A percentile compares a stretch with the other conserved stretches of the same genome.
These are phyloP conservation scores for Fraxinus nigra DNA, from an alignment of 305 asterid species.

Conservation along the genomic window DNA sequence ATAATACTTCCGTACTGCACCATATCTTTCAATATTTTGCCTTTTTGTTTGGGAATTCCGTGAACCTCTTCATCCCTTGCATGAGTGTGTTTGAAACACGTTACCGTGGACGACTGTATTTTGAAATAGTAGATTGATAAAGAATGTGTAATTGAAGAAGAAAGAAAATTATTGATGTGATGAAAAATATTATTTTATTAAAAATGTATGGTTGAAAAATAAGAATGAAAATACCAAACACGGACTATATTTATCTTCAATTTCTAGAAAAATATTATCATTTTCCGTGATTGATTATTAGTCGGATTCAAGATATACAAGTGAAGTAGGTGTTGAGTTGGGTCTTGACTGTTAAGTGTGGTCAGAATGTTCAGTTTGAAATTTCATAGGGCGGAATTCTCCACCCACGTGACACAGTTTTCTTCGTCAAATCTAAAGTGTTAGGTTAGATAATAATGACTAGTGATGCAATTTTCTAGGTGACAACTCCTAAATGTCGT, in stretches of 20 bases:
- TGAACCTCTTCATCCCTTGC: neutral
- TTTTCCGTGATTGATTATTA: neutral
- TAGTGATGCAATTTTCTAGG: neutral
- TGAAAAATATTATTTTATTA: too few relatives aligned
- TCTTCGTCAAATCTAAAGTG: neutral
- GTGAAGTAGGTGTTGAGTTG: constrained; percentile 13
- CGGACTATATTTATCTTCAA: neutral
- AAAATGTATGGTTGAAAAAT: too few relatives aligned
- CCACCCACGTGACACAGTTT: neutral
- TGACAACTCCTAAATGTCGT: neutral
- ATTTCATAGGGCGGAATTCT: neutral
- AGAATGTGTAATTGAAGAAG: too few relatives aligned
- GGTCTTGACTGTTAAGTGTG: neutral
- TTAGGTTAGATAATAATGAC: constrained; percentile 21
- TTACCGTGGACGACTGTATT: too few relatives aligned
- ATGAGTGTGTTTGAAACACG: too few relatives aligned
- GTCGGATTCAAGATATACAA: neutral
- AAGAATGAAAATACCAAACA: too few relatives aligned
- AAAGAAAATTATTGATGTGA: too few relatives aligned
- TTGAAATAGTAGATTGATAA: too few relatives aligned
- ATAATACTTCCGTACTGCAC: neutral
- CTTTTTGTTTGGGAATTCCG: neutral
- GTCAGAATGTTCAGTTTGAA: constrained; percentile 16
- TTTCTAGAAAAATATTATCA: neutral
- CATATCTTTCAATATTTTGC: constrained; percentile 6